phyloP scores from a whole-genome alignment of 2,329 filamentous ascomycete genomes.

The Nigrospora oryzae region DNA sequence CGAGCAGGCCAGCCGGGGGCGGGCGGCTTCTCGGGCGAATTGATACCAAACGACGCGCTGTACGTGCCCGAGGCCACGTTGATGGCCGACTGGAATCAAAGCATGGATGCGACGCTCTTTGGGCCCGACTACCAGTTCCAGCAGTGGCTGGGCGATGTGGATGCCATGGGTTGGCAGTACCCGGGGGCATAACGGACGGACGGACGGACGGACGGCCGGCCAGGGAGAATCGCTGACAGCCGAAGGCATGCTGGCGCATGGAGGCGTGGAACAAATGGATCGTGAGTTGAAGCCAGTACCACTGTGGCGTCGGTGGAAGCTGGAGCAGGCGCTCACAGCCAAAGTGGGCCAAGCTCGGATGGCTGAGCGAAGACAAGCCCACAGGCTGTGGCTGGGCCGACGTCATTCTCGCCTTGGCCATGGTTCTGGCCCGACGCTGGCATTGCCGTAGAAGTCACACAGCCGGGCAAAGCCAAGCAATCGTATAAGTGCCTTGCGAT shows the following conservation, averaged over 20 bases:
- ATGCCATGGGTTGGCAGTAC: conserved; percentile 22
- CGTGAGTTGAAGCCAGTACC: too few species aligned
- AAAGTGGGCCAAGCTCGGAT: background rate
- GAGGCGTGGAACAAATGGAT: too few species aligned
- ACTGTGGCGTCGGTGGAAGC: too few species aligned
- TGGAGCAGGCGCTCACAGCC: too few species aligned
- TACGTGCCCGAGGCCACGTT: conserved; percentile 10
- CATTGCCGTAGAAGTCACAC: too few species aligned
- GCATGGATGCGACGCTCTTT: conserved; percentile 17
- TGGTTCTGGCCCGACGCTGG: too few species aligned
- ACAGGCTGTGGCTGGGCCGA: background rate
- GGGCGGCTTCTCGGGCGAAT: conserved; percentile 6
- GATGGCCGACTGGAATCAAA: conserved; percentile 16
- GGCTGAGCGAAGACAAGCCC: background rate
- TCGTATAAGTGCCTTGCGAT: too few species aligned
- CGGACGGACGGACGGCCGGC: background rate
- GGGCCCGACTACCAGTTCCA: conserved; percentile 23
- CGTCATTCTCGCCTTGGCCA: background rate
- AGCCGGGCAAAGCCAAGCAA: too few species aligned
- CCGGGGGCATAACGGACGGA: conserved; percentile 5
- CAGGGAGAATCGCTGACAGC: too few species aligned
- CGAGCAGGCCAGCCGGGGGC: conserved; percentile 7
- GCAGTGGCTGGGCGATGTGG: conserved; percentile 24
- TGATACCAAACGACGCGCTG: conserved; percentile 9
- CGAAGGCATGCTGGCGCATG: too few species aligned